A percentile compares a stretch with the other conserved stretches of the same genome.
Conservation (phyloP, 768 basidiomycete genomes). For the Russula sp. region DNA sequence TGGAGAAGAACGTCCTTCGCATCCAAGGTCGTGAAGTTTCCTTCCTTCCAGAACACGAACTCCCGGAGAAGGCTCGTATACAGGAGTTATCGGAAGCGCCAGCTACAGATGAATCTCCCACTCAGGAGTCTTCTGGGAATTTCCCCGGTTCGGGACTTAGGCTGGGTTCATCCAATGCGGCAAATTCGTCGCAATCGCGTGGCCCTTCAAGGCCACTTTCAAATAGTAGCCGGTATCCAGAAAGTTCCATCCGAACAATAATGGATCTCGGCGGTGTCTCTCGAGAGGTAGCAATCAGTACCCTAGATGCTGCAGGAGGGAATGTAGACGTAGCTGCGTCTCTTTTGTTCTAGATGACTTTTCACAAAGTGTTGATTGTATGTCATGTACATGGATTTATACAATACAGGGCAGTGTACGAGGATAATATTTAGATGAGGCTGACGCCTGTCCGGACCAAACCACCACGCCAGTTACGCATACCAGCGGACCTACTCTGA, state of each 20-base stretch:
- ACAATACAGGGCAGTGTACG: constrained; percentile 25
- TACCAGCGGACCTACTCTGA: constrained; percentile 76
- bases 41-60: constrained; percentile 92
- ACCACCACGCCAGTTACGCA: constrained; percentile 88
- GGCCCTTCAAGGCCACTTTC: constrained; percentile 19
- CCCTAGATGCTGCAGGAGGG: constrained; percentile 76
- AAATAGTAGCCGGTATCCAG: constrained; percentile 44
- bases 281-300: constrained; percentile 71
- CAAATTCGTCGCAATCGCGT: constrained; percentile 33
- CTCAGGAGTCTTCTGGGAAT: not conserved
- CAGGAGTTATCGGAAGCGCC: constrained; percentile 35
- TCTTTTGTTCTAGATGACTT: constrained; percentile 62
- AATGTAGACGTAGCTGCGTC: constrained; percentile 89
- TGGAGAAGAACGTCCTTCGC: constrained; percentile 83
- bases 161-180: constrained; percentile 48
- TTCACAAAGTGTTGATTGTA: constrained; percentile 1
- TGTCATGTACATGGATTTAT: constrained; percentile 31
- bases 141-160: constrained; percentile 74
- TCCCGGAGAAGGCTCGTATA: constrained; percentile 74
- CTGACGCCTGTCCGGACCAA: constrained; percentile 74
- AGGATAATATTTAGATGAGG: constrained; percentile 53
- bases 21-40: constrained; percentile 86
- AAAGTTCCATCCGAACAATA: constrained; percentile 59
- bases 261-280: constrained; percentile 80
- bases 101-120: not conserved